A percentile compares a stretch with the other conserved stretches of the same genome.
phyloP scores from a whole-genome alignment of 2,329 filamentous ascomycete species.

The Alternaria infectoria region DNA sequence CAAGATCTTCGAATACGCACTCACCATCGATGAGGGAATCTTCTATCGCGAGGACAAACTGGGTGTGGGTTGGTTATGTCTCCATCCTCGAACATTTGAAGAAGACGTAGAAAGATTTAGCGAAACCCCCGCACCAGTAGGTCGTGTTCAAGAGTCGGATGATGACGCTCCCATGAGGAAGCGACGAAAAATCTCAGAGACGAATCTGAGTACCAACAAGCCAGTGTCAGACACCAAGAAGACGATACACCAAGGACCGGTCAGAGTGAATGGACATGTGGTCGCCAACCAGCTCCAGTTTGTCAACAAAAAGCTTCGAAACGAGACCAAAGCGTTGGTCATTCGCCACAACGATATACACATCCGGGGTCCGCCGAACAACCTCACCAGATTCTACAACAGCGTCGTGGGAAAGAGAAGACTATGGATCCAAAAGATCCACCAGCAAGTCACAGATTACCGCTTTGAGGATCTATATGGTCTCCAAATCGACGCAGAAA shows the following conservation, averaged over 20 bases:
- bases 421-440: neutral
- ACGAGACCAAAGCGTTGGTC: neutral
- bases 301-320: constrained; percentile 6
- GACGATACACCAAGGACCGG: neutral
- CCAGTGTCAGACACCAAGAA: neutral
- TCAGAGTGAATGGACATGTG: neutral
- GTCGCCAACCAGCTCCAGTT: constrained; percentile 7
- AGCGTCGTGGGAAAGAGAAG: neutral
- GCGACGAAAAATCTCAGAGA: neutral
- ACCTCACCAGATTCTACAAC: neutral
- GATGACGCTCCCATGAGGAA: neutral
- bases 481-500: neutral
- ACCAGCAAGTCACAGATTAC: neutral
- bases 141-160: neutral
- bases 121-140: neutral
- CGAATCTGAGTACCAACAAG: neutral
- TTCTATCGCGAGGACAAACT: neutral
- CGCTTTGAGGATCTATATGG: neutral
- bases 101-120: neutral
- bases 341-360: constrained; percentile 3
- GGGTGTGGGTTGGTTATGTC: neutral
- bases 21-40: neutral
- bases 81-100: neutral
- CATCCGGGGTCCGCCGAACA: neutral
- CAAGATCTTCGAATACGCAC: neutral